phyloP scores from a whole-genome alignment of 164 flowering plant genomes.

The Vitis amurensis region DNA sequence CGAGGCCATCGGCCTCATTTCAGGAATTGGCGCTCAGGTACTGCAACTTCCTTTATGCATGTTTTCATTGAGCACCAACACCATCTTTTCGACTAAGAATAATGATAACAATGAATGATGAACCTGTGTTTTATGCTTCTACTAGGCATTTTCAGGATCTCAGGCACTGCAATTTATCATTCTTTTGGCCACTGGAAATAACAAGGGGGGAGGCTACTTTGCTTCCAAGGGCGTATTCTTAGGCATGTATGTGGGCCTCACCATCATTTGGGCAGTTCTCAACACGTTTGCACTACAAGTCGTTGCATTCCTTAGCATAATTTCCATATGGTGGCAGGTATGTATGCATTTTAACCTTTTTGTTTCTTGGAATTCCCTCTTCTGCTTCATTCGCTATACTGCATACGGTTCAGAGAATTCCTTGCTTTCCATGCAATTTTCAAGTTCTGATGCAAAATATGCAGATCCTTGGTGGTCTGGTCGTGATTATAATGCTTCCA shows the following conservation, averaged over 20 bases:
- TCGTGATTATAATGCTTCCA: constrained; percentile 36
- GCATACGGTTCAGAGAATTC: not conserved
- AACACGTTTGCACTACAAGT: constrained; percentile 28
- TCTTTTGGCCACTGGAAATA: constrained; percentile 33
- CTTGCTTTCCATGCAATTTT: not conserved
- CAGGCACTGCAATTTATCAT: constrained; percentile 35
- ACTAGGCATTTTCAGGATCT: constrained; percentile 33
- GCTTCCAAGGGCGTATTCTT: constrained; percentile 27
- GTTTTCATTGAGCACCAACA: too few species aligned
- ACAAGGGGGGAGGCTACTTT: constrained; percentile 36
- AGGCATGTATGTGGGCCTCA: constrained; percentile 24
- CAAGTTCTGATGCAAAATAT: not conserved
- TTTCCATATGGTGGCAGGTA: constrained; percentile 44
- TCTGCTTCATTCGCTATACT: too few species aligned
- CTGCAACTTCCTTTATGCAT: too few species aligned
- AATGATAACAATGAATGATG: not conserved
- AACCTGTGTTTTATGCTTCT: not conserved
- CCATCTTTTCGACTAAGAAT: too few species aligned
- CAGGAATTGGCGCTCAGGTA: constrained; percentile 33
- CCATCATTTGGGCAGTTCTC: constrained; percentile 37
- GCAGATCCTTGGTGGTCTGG: constrained; percentile 32
- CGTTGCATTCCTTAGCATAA: constrained; percentile 24
- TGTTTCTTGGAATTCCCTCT: too few species aligned
- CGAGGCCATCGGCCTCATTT: constrained; percentile 27
- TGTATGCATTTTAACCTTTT: too few species aligned